These are phyloP conservation scores for Trichoderma asperellum DNA, from an alignment of 2,329 filamentous ascomycete species.

Conservation along the genomic window DNA sequence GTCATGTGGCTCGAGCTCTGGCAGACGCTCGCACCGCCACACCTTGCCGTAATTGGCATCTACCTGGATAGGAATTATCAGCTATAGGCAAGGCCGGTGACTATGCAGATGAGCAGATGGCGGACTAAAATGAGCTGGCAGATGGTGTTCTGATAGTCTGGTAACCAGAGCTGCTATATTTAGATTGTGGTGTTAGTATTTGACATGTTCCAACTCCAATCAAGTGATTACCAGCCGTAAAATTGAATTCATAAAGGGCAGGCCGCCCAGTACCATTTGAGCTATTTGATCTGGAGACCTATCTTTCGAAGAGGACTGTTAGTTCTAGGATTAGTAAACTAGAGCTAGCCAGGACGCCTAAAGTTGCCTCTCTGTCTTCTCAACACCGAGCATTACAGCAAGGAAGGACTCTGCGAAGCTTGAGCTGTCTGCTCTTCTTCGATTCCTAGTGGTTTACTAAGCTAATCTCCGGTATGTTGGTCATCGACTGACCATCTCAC, in stretches of 20 bases:
- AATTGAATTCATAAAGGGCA: not conserved
- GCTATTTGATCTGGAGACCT: too few relatives aligned
- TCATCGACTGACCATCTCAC: not conserved
- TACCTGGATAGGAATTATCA: not conserved
- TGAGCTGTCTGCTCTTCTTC: not conserved
- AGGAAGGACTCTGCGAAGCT: slow-evolving; percentile 18
- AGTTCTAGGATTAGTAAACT: not conserved
- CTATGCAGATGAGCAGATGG: not conserved
- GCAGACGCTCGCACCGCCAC: not conserved
- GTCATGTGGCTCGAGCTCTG: slow-evolving; percentile 5
- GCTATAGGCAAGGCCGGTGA: not conserved
- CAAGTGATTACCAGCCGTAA: not conserved
- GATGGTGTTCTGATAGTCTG: not conserved
- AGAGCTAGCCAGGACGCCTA: not conserved
- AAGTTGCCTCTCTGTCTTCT: too few relatives aligned
- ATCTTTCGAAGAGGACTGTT: too few relatives aligned
- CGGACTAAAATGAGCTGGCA: not conserved
- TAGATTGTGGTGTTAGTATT: not conserved
- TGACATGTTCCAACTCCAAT: not conserved
- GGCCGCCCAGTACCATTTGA: not conserved
- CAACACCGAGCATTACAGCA: slow-evolving; percentile 7
- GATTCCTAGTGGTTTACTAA: not conserved
- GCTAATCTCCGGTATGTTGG: not conserved
- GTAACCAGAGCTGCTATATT: not conserved
- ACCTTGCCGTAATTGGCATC: not conserved